Evolutionary conservation across 768 basidiomycete species (phyloP).

Genomic region (Termitomyces sp.): DNA sequence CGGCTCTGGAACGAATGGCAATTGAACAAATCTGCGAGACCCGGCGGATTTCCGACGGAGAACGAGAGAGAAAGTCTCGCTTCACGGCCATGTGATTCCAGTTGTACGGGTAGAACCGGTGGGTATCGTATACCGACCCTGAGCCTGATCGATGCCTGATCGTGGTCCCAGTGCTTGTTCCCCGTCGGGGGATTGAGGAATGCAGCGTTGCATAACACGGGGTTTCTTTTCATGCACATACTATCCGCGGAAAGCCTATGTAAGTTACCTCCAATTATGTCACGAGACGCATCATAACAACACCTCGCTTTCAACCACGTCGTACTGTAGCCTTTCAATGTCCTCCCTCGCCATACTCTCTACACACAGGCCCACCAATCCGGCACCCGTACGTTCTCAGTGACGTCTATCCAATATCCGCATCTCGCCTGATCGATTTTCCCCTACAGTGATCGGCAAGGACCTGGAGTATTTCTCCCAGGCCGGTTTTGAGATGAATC

Average conservation of each 20-base stretch:
- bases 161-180: slow-evolving; percentile 17
- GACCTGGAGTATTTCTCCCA: slow-evolving; percentile 98
- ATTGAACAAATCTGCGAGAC: background rate
- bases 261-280: slow-evolving; percentile 13
- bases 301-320: background rate
- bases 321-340: slow-evolving; percentile 20
- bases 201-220: slow-evolving; percentile 25
- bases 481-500: slow-evolving; percentile 98
- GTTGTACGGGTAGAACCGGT: slow-evolving; percentile 27
- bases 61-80: too few species aligned
- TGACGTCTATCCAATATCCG: slow-evolving; percentile 1
- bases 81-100: slow-evolving; percentile 12
- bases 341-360: slow-evolving; percentile 70
- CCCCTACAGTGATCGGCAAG: slow-evolving; percentile 71
- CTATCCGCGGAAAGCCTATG: slow-evolving; percentile 4
- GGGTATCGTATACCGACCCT: slow-evolving; percentile 7
- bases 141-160: too few species aligned
- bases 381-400: slow-evolving; percentile 47
- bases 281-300: slow-evolving; percentile 20
- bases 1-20: background rate
- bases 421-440: slow-evolving; percentile 3
- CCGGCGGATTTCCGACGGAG: slow-evolving; percentile 13
- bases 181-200: slow-evolving; percentile 33
- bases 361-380: slow-evolving; percentile 67
- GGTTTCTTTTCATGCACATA: background rate